Evolutionary conservation across 331 rosid species (phyloP).

Genomic region (Phaseolus coccineus): DNA sequence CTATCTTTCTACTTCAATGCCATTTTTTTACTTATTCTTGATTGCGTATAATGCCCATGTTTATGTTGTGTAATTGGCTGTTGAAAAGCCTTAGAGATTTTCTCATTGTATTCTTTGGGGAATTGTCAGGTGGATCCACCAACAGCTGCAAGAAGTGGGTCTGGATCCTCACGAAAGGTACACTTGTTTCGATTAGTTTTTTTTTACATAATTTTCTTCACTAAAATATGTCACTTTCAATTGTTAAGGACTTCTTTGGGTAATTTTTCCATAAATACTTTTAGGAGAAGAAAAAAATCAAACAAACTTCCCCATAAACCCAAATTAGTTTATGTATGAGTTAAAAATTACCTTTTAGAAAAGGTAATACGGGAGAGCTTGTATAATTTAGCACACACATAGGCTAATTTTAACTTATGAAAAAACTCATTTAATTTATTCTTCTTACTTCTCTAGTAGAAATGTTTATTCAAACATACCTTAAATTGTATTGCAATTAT

Average conservation of each 20-base stretch:
- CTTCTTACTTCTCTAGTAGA: too few relatives aligned
- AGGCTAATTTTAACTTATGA: too few relatives aligned
- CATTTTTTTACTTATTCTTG: conserved; percentile 23
- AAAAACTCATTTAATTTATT: too few relatives aligned
- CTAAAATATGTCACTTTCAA: conserved; percentile 13
- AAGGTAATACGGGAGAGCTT: too few relatives aligned
- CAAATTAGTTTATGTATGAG: too few relatives aligned
- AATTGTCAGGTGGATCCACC: conserved; percentile 83
- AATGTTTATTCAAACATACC: too few relatives aligned
- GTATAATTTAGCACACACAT: too few relatives aligned
- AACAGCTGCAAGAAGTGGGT: conserved; percentile 75
- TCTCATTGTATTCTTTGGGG: conserved; percentile 22
- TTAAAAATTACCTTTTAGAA: too few relatives aligned
- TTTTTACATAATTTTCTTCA: conserved; percentile 15
- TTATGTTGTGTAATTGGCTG: conserved; percentile 34
- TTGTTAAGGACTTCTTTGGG: neutral
- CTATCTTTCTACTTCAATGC: neutral
- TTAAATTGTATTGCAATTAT: conserved; percentile 1
- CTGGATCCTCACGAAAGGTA: conserved; percentile 95
- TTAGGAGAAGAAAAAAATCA: too few relatives aligned
- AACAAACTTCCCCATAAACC: too few relatives aligned
- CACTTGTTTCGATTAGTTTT: conserved; percentile 42
- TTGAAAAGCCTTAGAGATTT: conserved; percentile 25
- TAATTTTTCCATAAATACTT: too few relatives aligned
- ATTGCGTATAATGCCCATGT: conserved; percentile 20